A percentile compares a stretch with the other conserved stretches of the same genome.
phyloP scores from a whole-genome alignment of 2,329 filamentous ascomycete genomes.

The Claviceps pazoutovae region DNA sequence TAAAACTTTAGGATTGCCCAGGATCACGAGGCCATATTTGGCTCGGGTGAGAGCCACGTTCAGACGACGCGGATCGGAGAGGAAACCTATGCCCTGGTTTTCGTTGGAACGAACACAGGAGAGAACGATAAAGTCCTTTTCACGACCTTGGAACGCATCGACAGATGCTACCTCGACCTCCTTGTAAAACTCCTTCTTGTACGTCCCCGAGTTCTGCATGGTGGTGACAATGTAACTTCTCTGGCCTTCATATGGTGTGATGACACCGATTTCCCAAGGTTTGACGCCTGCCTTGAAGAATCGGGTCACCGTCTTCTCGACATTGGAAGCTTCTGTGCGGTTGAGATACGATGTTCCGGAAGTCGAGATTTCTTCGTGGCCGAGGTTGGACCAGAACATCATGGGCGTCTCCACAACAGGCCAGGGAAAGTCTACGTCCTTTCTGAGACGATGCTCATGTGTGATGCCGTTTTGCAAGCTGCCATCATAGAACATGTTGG shows the following conservation, averaged over 20 bases:
- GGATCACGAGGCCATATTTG: constrained; percentile 90
- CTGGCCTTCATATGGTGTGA: constrained; percentile 96
- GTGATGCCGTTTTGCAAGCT: constrained; percentile 94
- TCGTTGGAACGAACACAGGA: constrained; percentile 98
- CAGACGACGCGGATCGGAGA: constrained; percentile 91
- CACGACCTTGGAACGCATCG: constrained; percentile 95
- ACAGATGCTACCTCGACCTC: constrained; percentile 97
- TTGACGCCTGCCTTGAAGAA: constrained; percentile 99
- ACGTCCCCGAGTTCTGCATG: constrained; percentile 96
- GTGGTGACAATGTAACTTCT: constrained; percentile 96
- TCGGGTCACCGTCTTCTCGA: constrained; percentile 94
- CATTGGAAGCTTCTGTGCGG: constrained; percentile 89
- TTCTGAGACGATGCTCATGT: constrained; percentile 71
- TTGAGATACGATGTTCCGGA: constrained; percentile 97
- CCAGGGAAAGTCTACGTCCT: constrained; percentile 97
- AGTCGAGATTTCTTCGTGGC: constrained; percentile 94
- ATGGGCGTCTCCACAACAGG: constrained; percentile 86
- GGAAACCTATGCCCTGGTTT: constrained; percentile 96
- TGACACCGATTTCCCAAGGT: constrained; percentile 86
- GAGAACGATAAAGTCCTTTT: constrained; percentile 97
- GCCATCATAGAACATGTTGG: constrained; percentile 99
- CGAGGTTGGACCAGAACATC: constrained; percentile 99
- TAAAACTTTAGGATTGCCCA: constrained; percentile 93
- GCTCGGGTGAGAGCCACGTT: constrained; percentile 95
- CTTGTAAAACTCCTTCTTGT: constrained; percentile 98